Evolutionary conservation across 441 rosid species (phyloP), one percentile per base, ranked within the genome.

Genomic region (Brassica hybrid): DNA sequence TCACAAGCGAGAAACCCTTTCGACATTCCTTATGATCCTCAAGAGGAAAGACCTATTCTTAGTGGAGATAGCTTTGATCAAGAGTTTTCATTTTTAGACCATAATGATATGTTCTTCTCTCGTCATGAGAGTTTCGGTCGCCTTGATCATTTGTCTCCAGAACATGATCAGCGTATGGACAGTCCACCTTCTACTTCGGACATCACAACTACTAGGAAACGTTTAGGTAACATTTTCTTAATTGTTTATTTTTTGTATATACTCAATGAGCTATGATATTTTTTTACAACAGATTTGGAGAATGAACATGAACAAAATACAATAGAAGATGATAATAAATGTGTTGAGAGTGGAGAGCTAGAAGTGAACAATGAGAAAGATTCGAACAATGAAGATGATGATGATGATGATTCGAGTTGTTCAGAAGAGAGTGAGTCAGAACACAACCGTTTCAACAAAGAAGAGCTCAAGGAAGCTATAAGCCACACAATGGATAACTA

Each of bases 1-100:
- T 66, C 85, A 75, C 92, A 86, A 34, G 75, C 65, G 8, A 81
- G 87, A 69, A 92, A 88, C 69, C 97, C 98, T n/a, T 94, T 96
- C 45, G 98, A 96, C 67, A 85, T 94, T 69, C 98, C 98, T 3
- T 93, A 94, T 52, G 99, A 90, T 30, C 96, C 96, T 52, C 81
- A 62, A 1, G 99, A 93, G 74, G 99, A 93, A 83, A 91, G 87
- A 60, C 98, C 97, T 12, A 80, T 84, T 69, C 91, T 94, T 38
- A 86, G 75, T 67, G 89, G 85, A 43, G 97, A 87, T 36, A 84
- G 91, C 74, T 92, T 94, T 76, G 89, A 86, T 27, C 78, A 87
- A 67, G 98, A 96, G 43, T 86, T 90, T 83, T 64, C 84, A 76
- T 65, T 79, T 25, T 63, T 84, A 16, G 77, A 72, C 25, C 94